Conservation (phyloP, 192 early-diverging fungal genomes). For the Linnemannia hyalina region DNA sequence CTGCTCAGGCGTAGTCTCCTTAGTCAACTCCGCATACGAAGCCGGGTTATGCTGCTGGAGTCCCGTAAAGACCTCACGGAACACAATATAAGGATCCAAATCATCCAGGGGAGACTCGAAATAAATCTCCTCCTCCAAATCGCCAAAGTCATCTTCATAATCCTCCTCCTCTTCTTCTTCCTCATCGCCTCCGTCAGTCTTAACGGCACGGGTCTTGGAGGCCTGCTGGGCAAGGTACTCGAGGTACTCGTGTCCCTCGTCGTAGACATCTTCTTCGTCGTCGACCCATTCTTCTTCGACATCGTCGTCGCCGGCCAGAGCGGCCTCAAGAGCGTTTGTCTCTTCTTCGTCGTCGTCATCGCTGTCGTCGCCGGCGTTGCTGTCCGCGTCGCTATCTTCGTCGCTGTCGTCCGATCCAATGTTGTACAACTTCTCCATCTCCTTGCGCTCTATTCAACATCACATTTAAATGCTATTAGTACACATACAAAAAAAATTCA, state of each 20-base stretch:
- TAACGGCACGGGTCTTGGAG: conserved; percentile 59
- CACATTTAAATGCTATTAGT: background rate
- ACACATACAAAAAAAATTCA: background rate
- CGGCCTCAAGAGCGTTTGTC: conserved; percentile 42
- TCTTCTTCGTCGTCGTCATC: conserved; percentile 72
- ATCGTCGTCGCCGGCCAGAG: conserved; percentile 55
- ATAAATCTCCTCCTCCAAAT: conserved; percentile 79
- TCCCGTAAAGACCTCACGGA: conserved; percentile 75
- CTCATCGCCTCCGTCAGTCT: conserved; percentile 58
- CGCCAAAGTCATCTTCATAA: conserved; percentile 74
- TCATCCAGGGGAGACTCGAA: conserved; percentile 86
- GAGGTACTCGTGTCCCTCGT: conserved; percentile 59
- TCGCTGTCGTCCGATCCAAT: conserved; percentile 27
- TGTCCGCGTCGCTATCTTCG: conserved; percentile 31
- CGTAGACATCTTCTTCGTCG: conserved; percentile 65
- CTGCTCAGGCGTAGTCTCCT: conserved; percentile 64
- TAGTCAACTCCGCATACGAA: conserved; percentile 69
- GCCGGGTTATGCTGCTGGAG: conserved; percentile 69
- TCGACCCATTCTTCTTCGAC: conserved; percentile 70
- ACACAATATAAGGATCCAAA: conserved; percentile 78
- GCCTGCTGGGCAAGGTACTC: conserved; percentile 60
- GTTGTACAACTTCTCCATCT: conserved; percentile 55
- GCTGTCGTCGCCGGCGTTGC: conserved; percentile 61
- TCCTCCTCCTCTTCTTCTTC: conserved; percentile 67
- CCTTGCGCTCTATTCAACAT: conserved; percentile 29